A percentile compares a stretch with the other conserved stretches of the same genome.
Evolutionary conservation across 305 asterid species (phyloP).

Genomic region (Striga hermonthica): DNA sequence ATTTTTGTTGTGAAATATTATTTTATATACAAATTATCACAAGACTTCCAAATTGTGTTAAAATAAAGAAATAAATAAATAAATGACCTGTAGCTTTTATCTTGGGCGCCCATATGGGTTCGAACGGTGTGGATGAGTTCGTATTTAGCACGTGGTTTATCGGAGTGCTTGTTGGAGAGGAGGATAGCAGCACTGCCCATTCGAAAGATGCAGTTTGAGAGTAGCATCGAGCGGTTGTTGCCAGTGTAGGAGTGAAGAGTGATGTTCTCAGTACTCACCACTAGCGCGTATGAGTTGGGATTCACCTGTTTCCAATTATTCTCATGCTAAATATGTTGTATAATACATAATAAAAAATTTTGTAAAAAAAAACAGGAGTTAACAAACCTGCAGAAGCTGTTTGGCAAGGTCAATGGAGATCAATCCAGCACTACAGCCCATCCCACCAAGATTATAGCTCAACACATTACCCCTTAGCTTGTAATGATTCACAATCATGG

Average conservation of each 20-base stretch:
- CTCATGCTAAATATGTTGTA: background rate
- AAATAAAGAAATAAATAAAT: too few species aligned
- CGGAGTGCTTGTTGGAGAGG: slow-evolving; percentile 53
- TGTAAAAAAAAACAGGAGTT: background rate
- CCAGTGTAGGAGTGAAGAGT: slow-evolving; percentile 73
- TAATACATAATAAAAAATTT: background rate
- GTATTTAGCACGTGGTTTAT: slow-evolving; percentile 54
- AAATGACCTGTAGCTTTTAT: slow-evolving; percentile 39
- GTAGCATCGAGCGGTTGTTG: slow-evolving; percentile 66
- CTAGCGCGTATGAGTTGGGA: slow-evolving; percentile 68
- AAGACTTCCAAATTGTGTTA: too few species aligned
- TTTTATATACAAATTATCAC: too few species aligned
- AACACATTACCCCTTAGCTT: slow-evolving; percentile 62
- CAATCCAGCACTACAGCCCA: slow-evolving; percentile 88
- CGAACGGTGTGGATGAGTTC: slow-evolving; percentile 63
- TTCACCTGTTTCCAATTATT: slow-evolving; percentile 40
- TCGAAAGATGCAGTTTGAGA: slow-evolving; percentile 73
- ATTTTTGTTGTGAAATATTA: slow-evolving; percentile 42
- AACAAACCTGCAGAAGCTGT: slow-evolving; percentile 59
- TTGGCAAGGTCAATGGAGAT: slow-evolving; percentile 80
- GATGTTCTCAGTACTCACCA: slow-evolving; percentile 72
- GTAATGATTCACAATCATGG: slow-evolving; percentile 75
- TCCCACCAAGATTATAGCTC: slow-evolving; percentile 83
- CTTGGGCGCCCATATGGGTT: slow-evolving; percentile 69
- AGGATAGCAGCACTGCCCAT: slow-evolving; percentile 83